These are phyloP conservation scores for Pseudonectria foliicola DNA, from an alignment of 2,329 filamentous ascomycete genomes.

Conservation along the genomic window DNA sequence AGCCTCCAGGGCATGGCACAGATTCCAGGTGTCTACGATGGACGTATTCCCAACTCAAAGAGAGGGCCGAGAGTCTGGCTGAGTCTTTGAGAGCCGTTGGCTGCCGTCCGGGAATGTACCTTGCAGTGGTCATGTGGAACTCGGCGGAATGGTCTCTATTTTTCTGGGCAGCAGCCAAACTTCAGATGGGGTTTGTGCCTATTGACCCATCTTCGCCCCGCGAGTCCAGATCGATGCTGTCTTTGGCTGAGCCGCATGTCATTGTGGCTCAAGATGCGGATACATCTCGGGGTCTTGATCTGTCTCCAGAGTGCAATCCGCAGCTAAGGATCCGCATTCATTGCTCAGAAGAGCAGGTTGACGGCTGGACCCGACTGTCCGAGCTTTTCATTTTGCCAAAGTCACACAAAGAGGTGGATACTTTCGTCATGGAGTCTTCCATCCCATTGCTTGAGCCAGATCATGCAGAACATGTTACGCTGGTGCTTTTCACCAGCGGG, in stretches of 20 bases:
- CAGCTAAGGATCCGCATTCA: slow-evolving; percentile 13
- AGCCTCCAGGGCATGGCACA: slow-evolving; percentile 11
- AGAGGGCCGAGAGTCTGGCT: slow-evolving; percentile 20
- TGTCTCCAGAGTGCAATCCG: neutral
- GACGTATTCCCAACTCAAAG: slow-evolving; percentile 23
- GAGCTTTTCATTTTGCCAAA: slow-evolving; percentile 4
- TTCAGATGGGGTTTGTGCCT: slow-evolving; percentile 28
- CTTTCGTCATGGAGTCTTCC: neutral
- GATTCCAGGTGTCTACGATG: slow-evolving; percentile 18
- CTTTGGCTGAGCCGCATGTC: slow-evolving; percentile 18
- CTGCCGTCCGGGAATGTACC: slow-evolving; percentile 21
- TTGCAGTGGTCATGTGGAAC: slow-evolving; percentile 28
- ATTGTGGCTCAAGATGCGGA: slow-evolving; percentile 27
- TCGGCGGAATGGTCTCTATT: slow-evolving; percentile 32
- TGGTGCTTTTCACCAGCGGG: slow-evolving; percentile 43
- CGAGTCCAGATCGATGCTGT: slow-evolving; percentile 19
- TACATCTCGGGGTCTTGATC: slow-evolving; percentile 12
- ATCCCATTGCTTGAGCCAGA: neutral
- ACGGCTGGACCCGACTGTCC: slow-evolving; percentile 16
- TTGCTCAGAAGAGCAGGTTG: slow-evolving; percentile 12
- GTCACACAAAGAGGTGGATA: neutral
- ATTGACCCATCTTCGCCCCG: slow-evolving; percentile 24
- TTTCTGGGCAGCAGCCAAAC: slow-evolving; percentile 30
- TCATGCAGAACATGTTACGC: slow-evolving; percentile 19
- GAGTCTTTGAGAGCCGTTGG: slow-evolving; percentile 15